A percentile compares a stretch with the other conserved stretches of the same genome.
phyloP scores from a whole-genome alignment of 75 land plant genomes.

The Pinus taeda region DNA sequence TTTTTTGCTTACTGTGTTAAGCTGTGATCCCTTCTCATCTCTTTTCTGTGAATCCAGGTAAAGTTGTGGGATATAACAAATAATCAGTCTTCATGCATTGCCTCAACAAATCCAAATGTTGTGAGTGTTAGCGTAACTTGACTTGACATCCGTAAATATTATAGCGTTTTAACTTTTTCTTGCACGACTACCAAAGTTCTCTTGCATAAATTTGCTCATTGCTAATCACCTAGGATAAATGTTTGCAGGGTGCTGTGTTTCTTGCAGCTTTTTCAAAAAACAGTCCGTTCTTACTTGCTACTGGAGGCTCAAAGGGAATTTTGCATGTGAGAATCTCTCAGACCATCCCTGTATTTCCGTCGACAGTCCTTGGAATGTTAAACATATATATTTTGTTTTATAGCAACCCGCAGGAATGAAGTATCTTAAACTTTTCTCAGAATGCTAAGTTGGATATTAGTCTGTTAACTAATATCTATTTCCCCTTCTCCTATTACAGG shows the following conservation, averaged over 20 bases:
- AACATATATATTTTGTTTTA: background rate
- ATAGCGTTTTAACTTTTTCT: background rate
- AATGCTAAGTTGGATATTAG: background rate
- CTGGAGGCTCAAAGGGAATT: constrained; percentile 88
- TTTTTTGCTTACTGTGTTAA: no score
- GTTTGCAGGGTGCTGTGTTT: constrained; percentile 77
- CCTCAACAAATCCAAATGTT: constrained; percentile 73
- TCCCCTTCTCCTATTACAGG: constrained; percentile 20
- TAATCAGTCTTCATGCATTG: constrained; percentile 77
- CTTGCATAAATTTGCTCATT: background rate
- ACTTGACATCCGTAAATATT: background rate
- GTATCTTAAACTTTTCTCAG: background rate
- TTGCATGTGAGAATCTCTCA: constrained; percentile 45
- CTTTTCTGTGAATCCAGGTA: constrained; percentile 38
- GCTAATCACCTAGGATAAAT: background rate
- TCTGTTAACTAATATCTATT: background rate
- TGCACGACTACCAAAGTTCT: background rate
- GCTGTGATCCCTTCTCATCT: background rate
- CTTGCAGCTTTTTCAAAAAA: constrained; percentile 81
- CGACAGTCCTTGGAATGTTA: background rate
- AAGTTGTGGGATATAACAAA: constrained; percentile 91
- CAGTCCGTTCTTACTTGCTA: constrained; percentile 79
- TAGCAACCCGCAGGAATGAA: background rate
- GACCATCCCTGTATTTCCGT: background rate
- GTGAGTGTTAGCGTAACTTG: constrained; percentile 29